Conservation (phyloP, 257 asterid genomes). For the Nicotiana otophora region DNA sequence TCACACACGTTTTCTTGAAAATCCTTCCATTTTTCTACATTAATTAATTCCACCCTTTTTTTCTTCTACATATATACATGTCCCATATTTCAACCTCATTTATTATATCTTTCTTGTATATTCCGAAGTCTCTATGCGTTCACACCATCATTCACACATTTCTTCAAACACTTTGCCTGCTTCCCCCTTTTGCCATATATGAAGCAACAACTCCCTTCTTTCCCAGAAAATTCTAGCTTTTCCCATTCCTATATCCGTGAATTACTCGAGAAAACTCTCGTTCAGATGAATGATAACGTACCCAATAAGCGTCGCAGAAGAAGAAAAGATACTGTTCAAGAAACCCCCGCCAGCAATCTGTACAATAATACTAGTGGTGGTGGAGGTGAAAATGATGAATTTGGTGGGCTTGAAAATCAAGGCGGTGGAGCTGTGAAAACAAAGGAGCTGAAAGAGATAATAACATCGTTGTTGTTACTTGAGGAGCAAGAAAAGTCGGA, state of each 20-base stretch:
- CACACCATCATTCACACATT: slow-evolving; percentile 47
- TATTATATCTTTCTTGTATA: slow-evolving; percentile 19
- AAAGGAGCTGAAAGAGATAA: slow-evolving; percentile 67
- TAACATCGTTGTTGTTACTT: slow-evolving; percentile 60
- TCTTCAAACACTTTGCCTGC: slow-evolving; percentile 33
- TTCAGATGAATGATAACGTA: slow-evolving; percentile 44
- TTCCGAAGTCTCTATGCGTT: slow-evolving; percentile 23
- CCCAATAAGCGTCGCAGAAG: slow-evolving; percentile 40
- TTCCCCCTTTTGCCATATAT: slow-evolving; percentile 10
- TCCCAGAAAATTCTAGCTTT: slow-evolving; percentile 8
- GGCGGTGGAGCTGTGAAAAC: slow-evolving; percentile 44
- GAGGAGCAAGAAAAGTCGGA: slow-evolving; percentile 78
- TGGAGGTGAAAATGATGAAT: slow-evolving; percentile 5
- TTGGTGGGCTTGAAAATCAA: slow-evolving; percentile 25
- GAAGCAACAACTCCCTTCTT: not conserved
- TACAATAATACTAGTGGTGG: not conserved
- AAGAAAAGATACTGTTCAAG: slow-evolving; percentile 8
- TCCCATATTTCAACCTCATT: slow-evolving; percentile 19
- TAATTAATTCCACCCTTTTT: slow-evolving; percentile 2
- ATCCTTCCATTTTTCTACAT: not conserved
- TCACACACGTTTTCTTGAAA: slow-evolving; percentile 32
- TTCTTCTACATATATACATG: not conserved
- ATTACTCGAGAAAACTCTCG: not conserved
- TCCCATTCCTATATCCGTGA: not conserved
- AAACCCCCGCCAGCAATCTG: slow-evolving; percentile 3